Conservation (phyloP, 306 rosid species). For the Vachellia pachyceras region DNA sequence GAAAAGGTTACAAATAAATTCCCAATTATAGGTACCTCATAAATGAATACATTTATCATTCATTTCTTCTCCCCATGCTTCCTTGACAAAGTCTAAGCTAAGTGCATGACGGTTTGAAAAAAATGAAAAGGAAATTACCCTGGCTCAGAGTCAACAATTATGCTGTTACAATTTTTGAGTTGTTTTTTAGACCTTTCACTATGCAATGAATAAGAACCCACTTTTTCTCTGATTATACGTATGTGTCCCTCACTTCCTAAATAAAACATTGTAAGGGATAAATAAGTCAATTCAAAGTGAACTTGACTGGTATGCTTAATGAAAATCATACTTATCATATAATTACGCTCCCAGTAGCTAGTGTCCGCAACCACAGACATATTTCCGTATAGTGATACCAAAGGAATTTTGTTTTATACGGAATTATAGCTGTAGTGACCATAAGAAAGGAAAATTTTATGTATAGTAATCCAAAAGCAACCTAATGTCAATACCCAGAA, state of each 20-base stretch:
- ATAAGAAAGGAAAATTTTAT: not conserved
- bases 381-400: not conserved
- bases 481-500: slow-evolving; percentile 18
- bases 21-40: slow-evolving; percentile 14
- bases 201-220: not conserved
- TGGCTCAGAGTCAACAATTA: not conserved
- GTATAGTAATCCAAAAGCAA: slow-evolving; percentile 5
- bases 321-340: not conserved
- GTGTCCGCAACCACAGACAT: not conserved
- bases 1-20: not conserved
- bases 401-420: not conserved
- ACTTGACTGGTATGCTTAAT: not conserved
- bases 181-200: not conserved
- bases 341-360: not conserved
- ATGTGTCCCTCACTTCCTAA: not conserved
- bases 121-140: not conserved
- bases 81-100: not conserved
- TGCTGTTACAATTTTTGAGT: not conserved
- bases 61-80: not conserved
- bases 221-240: not conserved
- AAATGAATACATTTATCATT: not conserved
- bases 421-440: slow-evolving; percentile 1
- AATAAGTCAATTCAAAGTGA: not conserved
- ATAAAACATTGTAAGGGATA: not conserved
- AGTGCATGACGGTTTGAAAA: not conserved